Conservation (phyloP, 1,284 basidiomycete species). For the Sporisorium reilianum region DNA sequence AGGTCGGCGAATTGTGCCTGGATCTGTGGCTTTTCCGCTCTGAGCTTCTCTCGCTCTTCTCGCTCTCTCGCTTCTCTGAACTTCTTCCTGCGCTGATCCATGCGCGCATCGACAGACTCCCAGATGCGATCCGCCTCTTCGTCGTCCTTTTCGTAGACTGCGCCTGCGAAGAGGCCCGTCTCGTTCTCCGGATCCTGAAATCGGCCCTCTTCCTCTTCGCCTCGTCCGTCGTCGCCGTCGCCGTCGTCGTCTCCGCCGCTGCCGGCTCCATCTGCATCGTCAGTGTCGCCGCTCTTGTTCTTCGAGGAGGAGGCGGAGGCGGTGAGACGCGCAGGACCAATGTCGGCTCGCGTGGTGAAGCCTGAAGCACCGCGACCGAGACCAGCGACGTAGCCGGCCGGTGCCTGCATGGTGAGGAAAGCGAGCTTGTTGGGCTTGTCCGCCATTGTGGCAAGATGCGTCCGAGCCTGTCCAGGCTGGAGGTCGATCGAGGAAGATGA, state of each 20-base stretch:
- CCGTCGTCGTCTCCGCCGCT: constrained; percentile 22
- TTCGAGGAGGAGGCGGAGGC: constrained; percentile 67
- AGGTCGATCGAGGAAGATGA: neutral
- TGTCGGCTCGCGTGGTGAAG: constrained; percentile 98
- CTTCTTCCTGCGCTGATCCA: constrained; percentile 86
- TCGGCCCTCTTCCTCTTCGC: constrained; percentile 85
- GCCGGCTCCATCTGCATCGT: constrained; percentile 31
- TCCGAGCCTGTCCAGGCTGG: constrained; percentile 8
- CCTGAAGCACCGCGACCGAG: constrained; percentile 79
- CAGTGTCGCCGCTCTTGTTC: constrained; percentile 12
- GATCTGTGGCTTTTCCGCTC: constrained; percentile 86
- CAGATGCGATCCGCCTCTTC: constrained; percentile 97
- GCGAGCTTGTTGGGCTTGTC: constrained; percentile 62
- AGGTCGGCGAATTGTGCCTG: constrained; percentile 94
- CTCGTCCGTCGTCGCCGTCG: constrained; percentile 74
- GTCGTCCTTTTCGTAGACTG: constrained; percentile 95
- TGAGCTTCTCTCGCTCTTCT: constrained; percentile 78
- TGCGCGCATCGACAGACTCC: constrained; percentile 86
- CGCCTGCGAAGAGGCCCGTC: constrained; percentile 92
- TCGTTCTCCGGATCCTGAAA: constrained; percentile 98
- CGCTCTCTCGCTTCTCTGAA: constrained; percentile 84
- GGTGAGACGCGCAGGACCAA: constrained; percentile 93
- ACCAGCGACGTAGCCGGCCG: constrained; percentile 67
- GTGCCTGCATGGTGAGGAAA: constrained; percentile 65
- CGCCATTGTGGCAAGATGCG: constrained; percentile 33